Evolutionary conservation across 2,329 filamentous ascomycete species (phyloP), one percentile per base, ranked within the genome.

Genomic region (Emergomyces africanus): DNA sequence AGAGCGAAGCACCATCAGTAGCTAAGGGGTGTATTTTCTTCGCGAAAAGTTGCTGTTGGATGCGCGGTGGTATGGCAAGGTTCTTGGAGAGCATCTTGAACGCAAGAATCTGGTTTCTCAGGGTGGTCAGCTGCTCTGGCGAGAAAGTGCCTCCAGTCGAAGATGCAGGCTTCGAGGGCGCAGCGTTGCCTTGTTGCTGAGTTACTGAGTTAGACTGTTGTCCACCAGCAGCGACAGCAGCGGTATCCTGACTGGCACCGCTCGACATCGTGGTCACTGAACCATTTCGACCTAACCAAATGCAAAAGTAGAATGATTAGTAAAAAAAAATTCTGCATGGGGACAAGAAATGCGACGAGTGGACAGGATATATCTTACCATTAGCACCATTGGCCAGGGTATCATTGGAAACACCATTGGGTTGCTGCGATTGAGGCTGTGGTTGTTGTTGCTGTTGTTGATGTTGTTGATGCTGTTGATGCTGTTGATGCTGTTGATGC

Each of bases 11-110:
- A 61, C 68, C 64, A 56, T 67, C 64, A n/a, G 68, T 65, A 41
- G 67, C 59, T n/a, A 64, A 28, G 3, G 69, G 70, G 63, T 68
- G 70, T 23, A 63, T 61, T 62, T 73, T 74, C 63, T 75, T 67
- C 70, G 86, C 81, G 70, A 91, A 95, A 42, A 97, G 85, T 54
- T 88, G 84, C 68, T 92, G 88, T 70, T 95, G 90, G 64, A 96
- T 82, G 62, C 83, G 81, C 35, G 82, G 74, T 0, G 92, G 90
- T 3, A 97, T 83, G 0, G 90, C 87, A 15, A 87, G 80, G 65
- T 96, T 96, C 73, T 94, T 95, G 5, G 89, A 87, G 3, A 99
- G 79, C 64, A 90, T 81, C 74, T 95, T 95, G 75, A 96, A 97
- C 0, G 92, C 91, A 66, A 87, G 81, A 56, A 97, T 96, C 71